Evolutionary conservation across 2,329 filamentous ascomycete species (phyloP).

Genomic region (Phialophora expanda): DNA sequence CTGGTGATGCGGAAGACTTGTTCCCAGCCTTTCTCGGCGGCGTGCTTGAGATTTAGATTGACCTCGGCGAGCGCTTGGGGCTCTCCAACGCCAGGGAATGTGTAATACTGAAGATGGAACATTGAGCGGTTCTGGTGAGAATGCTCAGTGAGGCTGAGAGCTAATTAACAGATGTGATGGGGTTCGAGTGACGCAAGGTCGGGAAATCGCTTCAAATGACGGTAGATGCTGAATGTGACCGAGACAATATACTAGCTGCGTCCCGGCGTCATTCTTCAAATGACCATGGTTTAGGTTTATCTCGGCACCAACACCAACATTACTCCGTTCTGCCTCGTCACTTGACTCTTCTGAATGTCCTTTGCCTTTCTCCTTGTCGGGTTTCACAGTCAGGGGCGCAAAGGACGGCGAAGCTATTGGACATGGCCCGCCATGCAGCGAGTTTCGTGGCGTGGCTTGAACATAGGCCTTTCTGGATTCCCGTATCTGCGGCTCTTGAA

Average conservation of each 20-base stretch:
- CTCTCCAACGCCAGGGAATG: constrained; percentile 3
- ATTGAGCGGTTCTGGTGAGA: not conserved
- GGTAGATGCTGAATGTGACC: too few species aligned
- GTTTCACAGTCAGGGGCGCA: not conserved
- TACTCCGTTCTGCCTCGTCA: not conserved
- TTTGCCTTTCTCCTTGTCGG: not conserved
- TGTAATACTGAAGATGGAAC: not conserved
- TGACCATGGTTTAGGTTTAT: too few species aligned
- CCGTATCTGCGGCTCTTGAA: not conserved
- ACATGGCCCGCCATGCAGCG: not conserved
- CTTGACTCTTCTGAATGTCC: not conserved
- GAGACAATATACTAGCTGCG: too few species aligned
- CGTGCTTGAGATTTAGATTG: constrained; percentile 56
- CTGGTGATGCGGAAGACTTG: constrained; percentile 59
- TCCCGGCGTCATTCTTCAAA: not conserved
- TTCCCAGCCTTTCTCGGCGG: constrained; percentile 62
- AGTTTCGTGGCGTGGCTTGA: not conserved
- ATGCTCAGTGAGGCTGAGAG: not conserved
- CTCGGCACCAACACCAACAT: too few species aligned
- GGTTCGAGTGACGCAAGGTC: too few species aligned
- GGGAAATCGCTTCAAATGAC: not conserved
- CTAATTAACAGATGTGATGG: not conserved
- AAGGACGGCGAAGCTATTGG: not conserved
- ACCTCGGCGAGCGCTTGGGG: constrained; percentile 62
- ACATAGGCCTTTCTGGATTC: not conserved